A percentile compares a stretch with the other conserved stretches of the same genome.
These are phyloP conservation scores for Podochytrium sp. DNA, from an alignment of 192 early-diverging fungal species.

Conservation along the genomic window DNA sequence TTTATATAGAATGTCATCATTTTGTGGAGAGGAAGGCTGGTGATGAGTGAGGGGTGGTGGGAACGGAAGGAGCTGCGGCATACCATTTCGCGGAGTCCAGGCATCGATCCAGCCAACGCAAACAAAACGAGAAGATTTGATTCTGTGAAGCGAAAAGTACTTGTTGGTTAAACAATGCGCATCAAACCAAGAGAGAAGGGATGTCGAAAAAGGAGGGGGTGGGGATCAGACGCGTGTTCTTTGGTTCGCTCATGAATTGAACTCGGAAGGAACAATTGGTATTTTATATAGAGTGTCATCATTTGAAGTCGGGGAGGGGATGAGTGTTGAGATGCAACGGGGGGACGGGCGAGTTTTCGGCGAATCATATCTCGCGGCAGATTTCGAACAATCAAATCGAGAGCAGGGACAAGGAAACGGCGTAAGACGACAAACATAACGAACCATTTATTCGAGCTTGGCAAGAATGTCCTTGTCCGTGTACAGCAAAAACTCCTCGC, in stretches of 20 bases:
- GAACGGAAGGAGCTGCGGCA: not conserved
- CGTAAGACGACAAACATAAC: not conserved
- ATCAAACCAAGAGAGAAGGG: not conserved
- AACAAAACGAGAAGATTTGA: too few relatives aligned
- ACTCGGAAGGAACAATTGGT: conserved; percentile 30
- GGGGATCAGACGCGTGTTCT: conserved; percentile 18
- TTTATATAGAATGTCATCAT: conserved; percentile 10
- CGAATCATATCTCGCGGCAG: not conserved
- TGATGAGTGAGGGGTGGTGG: not conserved
- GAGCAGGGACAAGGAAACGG: not conserved
- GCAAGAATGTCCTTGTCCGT: conserved; percentile 94
- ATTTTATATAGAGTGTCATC: conserved; percentile 1
- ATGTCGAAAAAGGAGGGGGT: not conserved
- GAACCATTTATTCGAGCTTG: conserved; percentile 62
- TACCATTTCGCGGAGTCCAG: too few relatives aligned
- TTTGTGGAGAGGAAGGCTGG: not conserved
- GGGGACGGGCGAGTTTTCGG: too few relatives aligned
- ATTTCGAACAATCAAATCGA: not conserved
- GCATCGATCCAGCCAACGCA: too few relatives aligned
- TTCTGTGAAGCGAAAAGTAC: not conserved
- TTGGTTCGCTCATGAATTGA: not conserved
- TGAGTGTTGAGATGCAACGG: too few relatives aligned
- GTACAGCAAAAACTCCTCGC: conserved; percentile 90
- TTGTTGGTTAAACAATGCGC: not conserved
- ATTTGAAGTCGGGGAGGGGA: not conserved